phyloP scores from a whole-genome alignment of 2,329 filamentous ascomycete genomes.

The Botryotinia convoluta region DNA sequence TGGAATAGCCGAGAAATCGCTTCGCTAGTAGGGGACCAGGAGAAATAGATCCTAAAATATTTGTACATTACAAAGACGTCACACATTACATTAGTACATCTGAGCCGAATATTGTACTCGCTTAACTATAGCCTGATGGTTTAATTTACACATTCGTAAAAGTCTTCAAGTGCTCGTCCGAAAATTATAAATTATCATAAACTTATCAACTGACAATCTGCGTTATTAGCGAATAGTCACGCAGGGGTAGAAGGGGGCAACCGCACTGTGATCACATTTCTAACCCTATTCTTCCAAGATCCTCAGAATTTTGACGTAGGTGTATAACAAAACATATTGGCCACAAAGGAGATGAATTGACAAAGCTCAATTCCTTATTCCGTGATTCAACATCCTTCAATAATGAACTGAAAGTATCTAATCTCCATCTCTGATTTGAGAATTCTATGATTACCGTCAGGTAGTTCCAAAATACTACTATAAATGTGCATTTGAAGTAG shows the following conservation, averaged over 20 bases:
- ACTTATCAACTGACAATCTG: neutral
- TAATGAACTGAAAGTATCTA: neutral
- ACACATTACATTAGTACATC: neutral
- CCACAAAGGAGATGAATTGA: neutral
- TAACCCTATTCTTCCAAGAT: neutral
- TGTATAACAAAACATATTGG: neutral
- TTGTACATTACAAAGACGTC: conserved; percentile 2
- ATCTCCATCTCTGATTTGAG: neutral
- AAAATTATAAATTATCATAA: neutral
- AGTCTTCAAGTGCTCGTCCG: neutral
- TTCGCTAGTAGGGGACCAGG: neutral
- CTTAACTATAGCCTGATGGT: neutral
- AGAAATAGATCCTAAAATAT: neutral
- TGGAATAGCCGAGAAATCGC: conserved; percentile 12
- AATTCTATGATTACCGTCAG: neutral
- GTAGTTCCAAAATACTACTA: neutral
- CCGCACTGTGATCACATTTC: neutral
- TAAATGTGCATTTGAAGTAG: neutral
- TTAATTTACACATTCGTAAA: too few relatives aligned
- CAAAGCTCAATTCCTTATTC: neutral
- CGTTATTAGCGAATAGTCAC: neutral
- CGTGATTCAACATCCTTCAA: neutral
- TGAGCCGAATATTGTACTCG: neutral
- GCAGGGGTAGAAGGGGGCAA: neutral
- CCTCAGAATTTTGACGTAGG: fast-evolving